These are phyloP conservation scores for Groenewaldozyma sp. DNA, from an alignment of 1,139 yeast species.

Conservation along the genomic window DNA sequence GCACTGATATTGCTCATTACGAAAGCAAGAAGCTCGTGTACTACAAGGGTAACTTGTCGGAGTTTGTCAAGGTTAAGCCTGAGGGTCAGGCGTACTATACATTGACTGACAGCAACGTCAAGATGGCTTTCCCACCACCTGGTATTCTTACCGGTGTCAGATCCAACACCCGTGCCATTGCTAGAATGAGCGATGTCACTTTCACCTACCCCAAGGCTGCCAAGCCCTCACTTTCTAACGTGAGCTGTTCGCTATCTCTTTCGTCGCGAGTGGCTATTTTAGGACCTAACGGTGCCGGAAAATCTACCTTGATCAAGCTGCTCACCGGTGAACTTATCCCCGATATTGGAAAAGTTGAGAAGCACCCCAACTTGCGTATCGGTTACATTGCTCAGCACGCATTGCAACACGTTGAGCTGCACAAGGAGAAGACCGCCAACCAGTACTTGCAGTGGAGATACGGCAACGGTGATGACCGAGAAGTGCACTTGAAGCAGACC, in stretches of 20 bases:
- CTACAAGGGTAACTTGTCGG: conserved; percentile 92
- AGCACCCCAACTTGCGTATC: conserved; percentile 95
- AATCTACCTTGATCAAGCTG: conserved; percentile 86
- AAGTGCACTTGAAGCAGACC: conserved; percentile 85
- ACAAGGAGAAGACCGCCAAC: conserved; percentile 94
- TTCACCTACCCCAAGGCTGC: conserved; percentile 84
- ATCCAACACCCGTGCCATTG: conserved; percentile 91
- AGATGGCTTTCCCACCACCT: conserved; percentile 98
- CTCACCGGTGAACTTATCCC: conserved; percentile 90
- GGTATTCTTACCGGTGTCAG: conserved; percentile 95
- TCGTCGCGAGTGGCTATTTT: conserved; percentile 93
- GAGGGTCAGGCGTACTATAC: conserved; percentile 96
- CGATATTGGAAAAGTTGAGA: conserved; percentile 80
- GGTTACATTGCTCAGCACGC: conserved; percentile 99
- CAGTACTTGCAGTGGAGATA: conserved; percentile 98
- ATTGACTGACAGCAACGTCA: conserved; percentile 84
- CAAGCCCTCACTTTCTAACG: conserved; percentile 71
- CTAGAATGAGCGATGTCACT: conserved; percentile 77
- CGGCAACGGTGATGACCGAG: conserved; percentile 96
- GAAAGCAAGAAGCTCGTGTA: conserved; percentile 91
- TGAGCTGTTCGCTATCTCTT: conserved; percentile 79
- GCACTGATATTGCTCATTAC: conserved; percentile 94
- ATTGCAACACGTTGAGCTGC: conserved; percentile 91
- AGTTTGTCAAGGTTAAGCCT: conserved; percentile 83
- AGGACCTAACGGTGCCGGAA: conserved; percentile 99